Base-by-base conservation (phyloP, 2,329 filamentous ascomycete genomes). In the Diaporthe citriasiana region DNA sequence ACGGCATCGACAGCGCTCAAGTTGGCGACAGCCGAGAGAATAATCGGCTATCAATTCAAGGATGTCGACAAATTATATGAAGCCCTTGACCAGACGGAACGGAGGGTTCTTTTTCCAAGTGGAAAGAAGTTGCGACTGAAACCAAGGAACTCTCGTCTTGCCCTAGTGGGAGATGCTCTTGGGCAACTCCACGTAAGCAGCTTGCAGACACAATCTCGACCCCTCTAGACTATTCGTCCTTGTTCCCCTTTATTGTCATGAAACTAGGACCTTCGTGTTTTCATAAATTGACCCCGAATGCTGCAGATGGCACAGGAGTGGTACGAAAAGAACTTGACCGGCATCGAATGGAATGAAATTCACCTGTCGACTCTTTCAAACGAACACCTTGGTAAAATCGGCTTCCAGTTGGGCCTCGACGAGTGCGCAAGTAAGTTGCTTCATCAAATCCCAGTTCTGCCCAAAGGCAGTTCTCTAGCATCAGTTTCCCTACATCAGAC, bases 1-100 rank as follows among this genome's bases (percentile, higher is more conserved):
- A 42, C 33, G 7, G 70, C 70, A 3, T 71, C 70, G 5, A 71
- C 56, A 30, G 70, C 70, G 45, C 3, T 40, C 27, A 74, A 73
- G 74, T 40, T 75, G 45, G 74, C 53, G 25, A 71, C 40, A 27
- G 72, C 68, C 12, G 71, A 75, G 68, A 47, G 60, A 8, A 72
- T 75, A 38, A 42, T 75, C n/a, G 74, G 72, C 68, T 75, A 75
- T 12, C 76, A 79, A 25, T 78, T 78, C 40, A 82, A 79, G 47
- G 72, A 78, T 57, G 76, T 81, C 42, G 76, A 80, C 15, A 77
- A 81, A 9, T 80, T 81, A 10, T 77, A 78, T 33, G 77, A 73
- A 38, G 80, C 80, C 42, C 70, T 82, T 25, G 77, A 79, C 33
- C 30, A 59, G 70, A 78, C 38, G 13, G 53, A 15, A 50, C 17